Percentiles rank a stretch among this genome's conserved stretches.
Evolutionary conservation across 2,329 filamentous ascomycete species (phyloP).

Genomic region (Venturia nashicola): DNA sequence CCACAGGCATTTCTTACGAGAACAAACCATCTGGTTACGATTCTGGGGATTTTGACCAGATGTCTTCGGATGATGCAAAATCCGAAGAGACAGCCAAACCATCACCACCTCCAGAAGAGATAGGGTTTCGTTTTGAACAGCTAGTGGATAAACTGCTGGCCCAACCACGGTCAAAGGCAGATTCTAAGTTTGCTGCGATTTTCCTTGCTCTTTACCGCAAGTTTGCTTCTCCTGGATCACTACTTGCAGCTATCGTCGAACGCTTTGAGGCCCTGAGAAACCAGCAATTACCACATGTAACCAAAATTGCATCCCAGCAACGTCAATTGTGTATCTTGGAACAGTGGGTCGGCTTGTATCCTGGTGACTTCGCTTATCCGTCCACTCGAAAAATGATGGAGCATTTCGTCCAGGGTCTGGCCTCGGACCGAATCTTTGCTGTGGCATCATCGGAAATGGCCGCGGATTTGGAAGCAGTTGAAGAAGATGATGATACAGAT

Average conservation of each 20-base stretch:
- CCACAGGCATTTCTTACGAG: background rate
- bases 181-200: conserved; percentile 75
- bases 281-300: conserved; percentile 56
- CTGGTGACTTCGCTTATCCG: conserved; percentile 79
- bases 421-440: conserved; percentile 68
- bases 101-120: conserved; percentile 40
- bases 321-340: conserved; percentile 74
- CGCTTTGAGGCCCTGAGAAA: conserved; percentile 54
- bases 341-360: conserved; percentile 81
- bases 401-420: conserved; percentile 63
- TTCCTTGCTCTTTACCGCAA: conserved; percentile 91
- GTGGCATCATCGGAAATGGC: conserved; percentile 78
- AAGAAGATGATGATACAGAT: conserved; percentile 80
- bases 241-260: conserved; percentile 67
- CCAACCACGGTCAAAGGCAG: conserved; percentile 71
- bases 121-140: conserved; percentile 40
- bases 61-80: conserved; percentile 12
- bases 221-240: conserved; percentile 69
- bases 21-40: conserved; percentile 1
- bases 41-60: conserved; percentile 4
- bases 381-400: conserved; percentile 60
- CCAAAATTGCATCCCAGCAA: conserved; percentile 68
- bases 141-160: conserved; percentile 74
- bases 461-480: conserved; percentile 59
- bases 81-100: conserved; percentile 1